Conservation (phyloP, 768 basidiomycete genomes). For the Suillus alpinus region DNA sequence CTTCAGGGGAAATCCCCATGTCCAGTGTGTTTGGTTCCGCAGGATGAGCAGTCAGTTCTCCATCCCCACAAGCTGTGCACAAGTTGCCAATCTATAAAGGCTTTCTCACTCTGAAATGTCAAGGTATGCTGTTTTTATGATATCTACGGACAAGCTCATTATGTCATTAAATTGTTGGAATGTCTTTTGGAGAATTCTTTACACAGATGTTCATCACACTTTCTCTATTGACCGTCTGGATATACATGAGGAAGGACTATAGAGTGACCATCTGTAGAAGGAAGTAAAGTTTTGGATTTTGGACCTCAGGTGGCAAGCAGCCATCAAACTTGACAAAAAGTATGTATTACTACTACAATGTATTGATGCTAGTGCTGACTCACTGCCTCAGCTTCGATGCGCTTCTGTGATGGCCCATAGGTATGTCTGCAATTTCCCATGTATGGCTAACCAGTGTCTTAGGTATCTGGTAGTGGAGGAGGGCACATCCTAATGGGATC, state of each 20-base stretch:
- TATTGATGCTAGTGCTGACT: conserved; percentile 1
- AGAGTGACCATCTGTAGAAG: conserved; percentile 9
- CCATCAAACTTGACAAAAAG: conserved; percentile 16
- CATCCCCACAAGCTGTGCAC: conserved; percentile 13
- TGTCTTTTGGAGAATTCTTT: conserved; percentile 31
- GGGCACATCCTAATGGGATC: too few relatives aligned
- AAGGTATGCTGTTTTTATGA: conserved; percentile 9
- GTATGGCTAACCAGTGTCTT: too few relatives aligned
- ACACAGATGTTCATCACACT: conserved; percentile 3
- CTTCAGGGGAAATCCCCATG: conserved; percentile 29
- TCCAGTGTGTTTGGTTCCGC: conserved; percentile 35
- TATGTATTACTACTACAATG: conserved; percentile 10
- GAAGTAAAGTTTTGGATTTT: conserved; percentile 10
- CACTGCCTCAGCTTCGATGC: conserved; percentile 18
- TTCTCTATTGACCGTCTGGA: conserved; percentile 12
- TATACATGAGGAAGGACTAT: conserved; percentile 10
- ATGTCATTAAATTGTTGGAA: conserved; percentile 9
- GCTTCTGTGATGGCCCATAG: conserved; percentile 34
- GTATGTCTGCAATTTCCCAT: too few relatives aligned
- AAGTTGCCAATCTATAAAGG: conserved; percentile 4
- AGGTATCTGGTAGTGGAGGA: too few relatives aligned
- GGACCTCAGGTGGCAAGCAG: conserved; percentile 5
- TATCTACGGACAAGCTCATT: background rate
- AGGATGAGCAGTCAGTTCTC: conserved; percentile 21
- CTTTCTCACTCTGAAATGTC: conserved; percentile 11